Evolutionary conservation across 768 basidiomycete species (phyloP), one percentile per base, ranked within the genome.

Genomic region (Mycena amicta): DNA sequence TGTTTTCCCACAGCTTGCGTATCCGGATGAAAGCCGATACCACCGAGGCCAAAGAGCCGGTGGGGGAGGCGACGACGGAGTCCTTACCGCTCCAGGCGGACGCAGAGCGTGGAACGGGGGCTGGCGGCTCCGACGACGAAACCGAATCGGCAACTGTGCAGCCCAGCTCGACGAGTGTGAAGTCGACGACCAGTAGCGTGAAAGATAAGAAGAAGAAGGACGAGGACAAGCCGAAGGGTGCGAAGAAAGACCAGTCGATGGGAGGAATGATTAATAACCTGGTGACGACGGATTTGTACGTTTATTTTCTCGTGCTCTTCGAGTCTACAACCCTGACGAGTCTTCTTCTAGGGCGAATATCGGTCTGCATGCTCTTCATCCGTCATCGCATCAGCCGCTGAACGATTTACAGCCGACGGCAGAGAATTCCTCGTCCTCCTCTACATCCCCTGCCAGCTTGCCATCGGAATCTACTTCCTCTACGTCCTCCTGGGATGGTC

Each of bases 191-290:
- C 4, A 52, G 23, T 6, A 31, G 40, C 52, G n/a, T 15, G 43
- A n/a, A 41, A 70, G 83, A 20, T 77, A 83, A 50, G 45, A 54
- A 22, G 15, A 37, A 26, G 77, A 84, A 51, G 50, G 47, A 23
- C 5, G 25, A 26, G 47, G 26, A 31, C 39, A 63, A 50, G 26
- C 55, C 62, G 11, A 60, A 43, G 1, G 63, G 11, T 8, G 33
- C 8, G 33, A 18, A 57, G 45, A 67, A 66, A 40, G 31, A 49
- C 37, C 56, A 72, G 8, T 84, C 86, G 66, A 70, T 90, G n/a
- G 81, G 85, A 33, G 90, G 91, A 11, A 88, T 84, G 67, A 86
- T 92, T 66, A 92, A 89, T 70, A 92, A 90, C 56, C 72, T 92
- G 5, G 82, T 90, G 30, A 85, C 89, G 5, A 85, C 86, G 1